Conservation (phyloP, 345 rosid species). For the Barbarea vulgaris region DNA sequence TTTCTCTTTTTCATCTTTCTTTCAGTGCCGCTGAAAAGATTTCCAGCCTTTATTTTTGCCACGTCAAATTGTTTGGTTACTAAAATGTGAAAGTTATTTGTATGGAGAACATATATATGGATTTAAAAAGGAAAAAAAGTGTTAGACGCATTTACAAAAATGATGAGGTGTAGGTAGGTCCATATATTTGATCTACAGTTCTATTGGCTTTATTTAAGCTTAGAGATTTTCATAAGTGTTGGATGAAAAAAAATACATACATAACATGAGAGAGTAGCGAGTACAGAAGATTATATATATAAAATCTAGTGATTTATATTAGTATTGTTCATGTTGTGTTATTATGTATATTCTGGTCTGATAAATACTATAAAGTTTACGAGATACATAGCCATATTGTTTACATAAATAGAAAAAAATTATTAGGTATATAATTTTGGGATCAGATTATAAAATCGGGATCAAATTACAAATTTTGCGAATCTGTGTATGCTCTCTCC, state of each 20-base stretch:
- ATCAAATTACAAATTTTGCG: neutral
- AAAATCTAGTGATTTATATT: neutral
- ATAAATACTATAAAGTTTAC: neutral
- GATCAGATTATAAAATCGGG: neutral
- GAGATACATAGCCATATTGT: neutral
- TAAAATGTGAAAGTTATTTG: neutral
- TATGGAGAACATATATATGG: neutral
- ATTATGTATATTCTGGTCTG: too few species aligned
- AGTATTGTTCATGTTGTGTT: neutral
- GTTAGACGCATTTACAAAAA: neutral
- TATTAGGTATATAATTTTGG: neutral
- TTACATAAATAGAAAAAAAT: neutral
- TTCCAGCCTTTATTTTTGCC: slow-evolving; percentile 25
- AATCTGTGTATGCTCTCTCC: neutral
- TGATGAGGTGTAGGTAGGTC: neutral
- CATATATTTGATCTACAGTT: neutral
- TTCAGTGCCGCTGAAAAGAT: slow-evolving; percentile 41
- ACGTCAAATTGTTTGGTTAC: slow-evolving; percentile 29
- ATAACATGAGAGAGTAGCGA: neutral
- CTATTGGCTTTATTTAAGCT: neutral
- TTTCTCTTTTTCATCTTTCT: slow-evolving; percentile 25
- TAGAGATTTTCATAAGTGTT: neutral
- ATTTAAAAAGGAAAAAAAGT: neutral
- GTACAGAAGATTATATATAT: neutral
- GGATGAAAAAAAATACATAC: neutral